Evolutionary conservation across 2,329 filamentous ascomycete species (phyloP).

Genomic region (Xylaria sp.): DNA sequence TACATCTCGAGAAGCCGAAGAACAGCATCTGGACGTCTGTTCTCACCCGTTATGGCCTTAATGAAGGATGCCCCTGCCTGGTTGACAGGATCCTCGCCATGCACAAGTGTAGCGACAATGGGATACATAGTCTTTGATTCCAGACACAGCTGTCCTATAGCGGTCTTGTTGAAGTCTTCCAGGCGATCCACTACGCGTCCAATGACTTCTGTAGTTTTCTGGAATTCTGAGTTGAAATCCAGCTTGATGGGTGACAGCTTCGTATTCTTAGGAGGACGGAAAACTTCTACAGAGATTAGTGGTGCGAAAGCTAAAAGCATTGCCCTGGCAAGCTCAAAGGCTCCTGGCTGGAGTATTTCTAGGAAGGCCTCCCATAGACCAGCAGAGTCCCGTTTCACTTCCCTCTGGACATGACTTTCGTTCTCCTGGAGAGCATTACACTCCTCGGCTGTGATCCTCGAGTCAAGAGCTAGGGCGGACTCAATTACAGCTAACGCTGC

Average conservation of each 20-base stretch:
- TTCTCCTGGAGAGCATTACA: slow-evolving; percentile 70
- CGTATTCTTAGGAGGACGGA: slow-evolving; percentile 66
- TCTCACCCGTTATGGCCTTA: slow-evolving; percentile 81
- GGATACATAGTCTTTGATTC: slow-evolving; percentile 76
- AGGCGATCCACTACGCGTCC: slow-evolving; percentile 81
- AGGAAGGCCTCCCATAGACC: slow-evolving; percentile 83
- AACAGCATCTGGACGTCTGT: slow-evolving; percentile 63
- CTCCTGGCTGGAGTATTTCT: slow-evolving; percentile 72
- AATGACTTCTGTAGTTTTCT: slow-evolving; percentile 66
- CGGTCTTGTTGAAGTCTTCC: slow-evolving; percentile 76
- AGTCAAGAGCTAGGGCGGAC: slow-evolving; percentile 75
- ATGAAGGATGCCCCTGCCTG: slow-evolving; percentile 84
- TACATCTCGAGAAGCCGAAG: slow-evolving; percentile 58
- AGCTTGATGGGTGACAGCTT: slow-evolving; percentile 59
- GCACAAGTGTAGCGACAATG: slow-evolving; percentile 82
- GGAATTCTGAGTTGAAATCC: slow-evolving; percentile 82
- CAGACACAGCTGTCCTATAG: slow-evolving; percentile 76
- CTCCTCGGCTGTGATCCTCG: slow-evolving; percentile 75
- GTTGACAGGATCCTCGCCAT: slow-evolving; percentile 81
- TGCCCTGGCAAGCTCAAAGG: slow-evolving; percentile 77
- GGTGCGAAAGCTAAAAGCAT: slow-evolving; percentile 77
- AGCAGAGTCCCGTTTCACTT: slow-evolving; percentile 75
- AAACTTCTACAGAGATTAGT: slow-evolving; percentile 79
- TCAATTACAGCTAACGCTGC: slow-evolving; percentile 73
- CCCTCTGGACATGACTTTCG: slow-evolving; percentile 70